Evolutionary conservation across 1,284 basidiomycete genomes (phyloP).

Genomic region (Trametes polyzona): DNA sequence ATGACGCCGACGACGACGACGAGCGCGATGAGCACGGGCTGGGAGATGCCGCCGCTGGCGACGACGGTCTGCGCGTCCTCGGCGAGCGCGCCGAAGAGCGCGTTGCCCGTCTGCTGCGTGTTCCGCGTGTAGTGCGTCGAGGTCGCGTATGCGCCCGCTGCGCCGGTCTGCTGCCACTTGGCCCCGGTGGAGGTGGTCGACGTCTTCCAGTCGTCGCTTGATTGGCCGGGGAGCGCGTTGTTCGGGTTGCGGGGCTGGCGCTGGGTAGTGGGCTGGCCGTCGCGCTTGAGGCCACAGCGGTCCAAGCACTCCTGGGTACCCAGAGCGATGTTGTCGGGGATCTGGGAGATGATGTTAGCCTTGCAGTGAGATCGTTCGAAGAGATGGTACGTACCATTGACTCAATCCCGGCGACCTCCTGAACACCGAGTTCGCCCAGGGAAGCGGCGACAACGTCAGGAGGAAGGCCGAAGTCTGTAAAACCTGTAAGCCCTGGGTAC

Average conservation of each 20-base stretch:
- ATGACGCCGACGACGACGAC: constrained; percentile 29
- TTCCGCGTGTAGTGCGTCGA: constrained; percentile 26
- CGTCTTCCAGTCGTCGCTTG: constrained; percentile 1
- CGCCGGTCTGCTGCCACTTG: constrained; percentile 11
- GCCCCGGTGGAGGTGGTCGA: constrained; percentile 5
- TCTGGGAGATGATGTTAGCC: constrained; percentile 22
- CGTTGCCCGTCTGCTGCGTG: constrained; percentile 16
- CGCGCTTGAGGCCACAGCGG: constrained; percentile 35
- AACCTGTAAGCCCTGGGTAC: no score
- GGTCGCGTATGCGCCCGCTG: constrained; percentile 12
- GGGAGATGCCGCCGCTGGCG: constrained; percentile 57
- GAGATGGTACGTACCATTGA: constrained; percentile 20
- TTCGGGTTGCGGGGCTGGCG: constrained; percentile 37
- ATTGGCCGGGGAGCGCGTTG: constrained; percentile 36
- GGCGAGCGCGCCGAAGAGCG: constrained; percentile 25
- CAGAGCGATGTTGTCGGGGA: constrained; percentile 41
- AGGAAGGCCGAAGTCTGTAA: constrained; percentile 38
- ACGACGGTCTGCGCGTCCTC: constrained; percentile 14
- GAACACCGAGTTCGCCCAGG: constrained; percentile 39
- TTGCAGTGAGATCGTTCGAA: not conserved
- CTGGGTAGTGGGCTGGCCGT: constrained; percentile 37
- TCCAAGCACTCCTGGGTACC: constrained; percentile 40
- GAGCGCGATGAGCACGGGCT: constrained; percentile 38
- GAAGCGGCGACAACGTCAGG: constrained; percentile 39
- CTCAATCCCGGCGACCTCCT: constrained; percentile 37